Evolutionary conservation across 192 early-diverging fungal genomes (phyloP), one percentile per base, ranked within the genome.

Genomic region (Mortierella antarctica): DNA sequence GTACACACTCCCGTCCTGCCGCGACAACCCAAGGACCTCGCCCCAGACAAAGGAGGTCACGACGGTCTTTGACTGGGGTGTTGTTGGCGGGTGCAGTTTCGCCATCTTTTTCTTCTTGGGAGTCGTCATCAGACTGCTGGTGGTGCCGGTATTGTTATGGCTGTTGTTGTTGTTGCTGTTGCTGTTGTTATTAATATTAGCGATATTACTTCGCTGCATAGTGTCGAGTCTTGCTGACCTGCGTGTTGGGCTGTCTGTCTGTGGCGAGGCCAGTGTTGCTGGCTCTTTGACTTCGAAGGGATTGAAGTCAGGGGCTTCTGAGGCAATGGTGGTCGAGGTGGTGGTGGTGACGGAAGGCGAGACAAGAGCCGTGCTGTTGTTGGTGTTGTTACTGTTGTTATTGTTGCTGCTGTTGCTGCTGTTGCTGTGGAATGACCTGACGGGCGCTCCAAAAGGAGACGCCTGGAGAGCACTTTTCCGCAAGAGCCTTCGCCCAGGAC

Each of bases 381-480:
- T 4, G 54, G 1, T n/a, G 65, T 21, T 39, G 21, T 49, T 6
- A 51, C 48, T 49, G 46, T 14, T 58, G 57, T 52, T 41, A 48
- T 67, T 23, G 18, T n/a, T 53, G 72, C 53, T 21, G 45, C n/a
- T 23, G 65, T 67, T 6, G 65, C 10, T 48, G 53, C 39, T 54
- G 42, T 56, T 45, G 23, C 46, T 48, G 44, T 70, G 53, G 47
- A 67, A 67, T 52, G 69, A 50, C 21, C 67, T 71, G 51, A 71
- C 23, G 45, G 69, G 68, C 14, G 63, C 52, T 5, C 76, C 76
- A 56, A 79, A 79, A n/a, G 76, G 76, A 8, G 76, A 79, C 0
- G 76, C 68, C n/a, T 71, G 69, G 11, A 79, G 64, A 9, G 69
- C 69, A 47, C 76, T 71, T 39, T 71, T 79, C 9, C 76, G 68